phyloP scores from a whole-genome alignment of 2,329 filamentous ascomycete genomes.

The Penicillium concentricum region DNA sequence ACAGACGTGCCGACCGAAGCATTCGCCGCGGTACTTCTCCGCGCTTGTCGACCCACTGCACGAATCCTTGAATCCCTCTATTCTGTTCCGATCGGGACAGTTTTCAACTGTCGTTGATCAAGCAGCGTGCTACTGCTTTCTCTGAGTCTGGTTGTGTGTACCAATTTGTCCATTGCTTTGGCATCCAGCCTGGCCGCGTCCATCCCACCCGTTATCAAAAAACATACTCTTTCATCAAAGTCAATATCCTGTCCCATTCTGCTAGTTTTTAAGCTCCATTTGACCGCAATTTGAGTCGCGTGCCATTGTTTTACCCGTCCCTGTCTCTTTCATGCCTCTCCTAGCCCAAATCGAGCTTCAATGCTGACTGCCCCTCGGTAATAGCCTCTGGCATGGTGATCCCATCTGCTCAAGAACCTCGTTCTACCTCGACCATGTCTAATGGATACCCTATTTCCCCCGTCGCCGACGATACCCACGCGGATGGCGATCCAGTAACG shows the following conservation, averaged over 20 bases:
- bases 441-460: conserved; percentile 35
- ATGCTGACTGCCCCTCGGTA: conserved; percentile 41
- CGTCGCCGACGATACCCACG: conserved; percentile 25
- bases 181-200: conserved; percentile 30
- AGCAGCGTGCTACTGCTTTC: conserved; percentile 16
- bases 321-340: conserved; percentile 21
- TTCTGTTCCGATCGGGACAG: conserved; percentile 17
- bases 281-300: conserved; percentile 34
- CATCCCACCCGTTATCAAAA: conserved; percentile 42
- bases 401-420: conserved; percentile 41
- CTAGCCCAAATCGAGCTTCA: conserved; percentile 32
- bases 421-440: conserved; percentile 32
- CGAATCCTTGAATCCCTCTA: conserved; percentile 26
- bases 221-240: conserved; percentile 37
- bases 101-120: conserved; percentile 15
- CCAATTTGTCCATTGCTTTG: conserved; percentile 22
- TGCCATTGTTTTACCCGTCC: conserved; percentile 27
- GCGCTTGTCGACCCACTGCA: conserved; percentile 41
- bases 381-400: conserved; percentile 48
- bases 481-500: conserved; percentile 41
- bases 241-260: conserved; percentile 28
- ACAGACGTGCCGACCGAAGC: conserved; percentile 32
- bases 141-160: conserved; percentile 22
- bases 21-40: conserved; percentile 40
- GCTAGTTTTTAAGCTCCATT: conserved; percentile 25